Evolutionary conservation across 305 asterid genomes (phyloP), one percentile per base, ranked within the genome.

Genomic region (Coffea humblotiana): DNA sequence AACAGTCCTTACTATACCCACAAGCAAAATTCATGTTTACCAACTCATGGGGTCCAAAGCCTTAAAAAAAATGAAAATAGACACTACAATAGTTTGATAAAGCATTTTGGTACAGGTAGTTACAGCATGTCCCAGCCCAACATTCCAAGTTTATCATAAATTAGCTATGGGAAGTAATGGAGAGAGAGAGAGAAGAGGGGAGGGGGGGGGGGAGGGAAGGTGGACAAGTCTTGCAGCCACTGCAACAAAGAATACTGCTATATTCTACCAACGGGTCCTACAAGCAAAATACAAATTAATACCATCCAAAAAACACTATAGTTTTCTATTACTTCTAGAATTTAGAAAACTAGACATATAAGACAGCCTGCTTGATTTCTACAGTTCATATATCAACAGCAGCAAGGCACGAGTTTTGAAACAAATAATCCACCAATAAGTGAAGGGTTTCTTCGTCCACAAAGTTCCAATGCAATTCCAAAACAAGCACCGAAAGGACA

Each of bases 11-110:
- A 51, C 23, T 35, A 56, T 0, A 25, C 35, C 8, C 49, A 27
- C 27, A 2, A 63, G n/a, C 43, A 15, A 49, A 27, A 29, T 4
- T 47, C 45, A 25, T 7, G 5, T 2, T 67, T 66, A 40, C 56
- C n/a, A 76, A 25, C 60, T 48, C 56, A 49, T 80, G 79, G 70
- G 71, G 29, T 72, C 71, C 51, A 18, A 52, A 47, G 74, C 27
- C 54, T 64, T 65, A 52, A 76, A 76, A 56, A 37, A 60, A 74
- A 66, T 61, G 25, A 71, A 72, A 67, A 73, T 16, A 64, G 19
- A 40, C 51, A 69, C 14, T 58, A 75, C 78, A 61, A 56, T 52
- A 40, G 40, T 14, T 14, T 4, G 23, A 25, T 58, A 69, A 37
- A 64, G n/a, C 69, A 21, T 8, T 12, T 75, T n/a, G 40, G 14